Conservation (phyloP, 495 filamentous ascomycete genomes). For the Aspergillus wentii region DNA sequence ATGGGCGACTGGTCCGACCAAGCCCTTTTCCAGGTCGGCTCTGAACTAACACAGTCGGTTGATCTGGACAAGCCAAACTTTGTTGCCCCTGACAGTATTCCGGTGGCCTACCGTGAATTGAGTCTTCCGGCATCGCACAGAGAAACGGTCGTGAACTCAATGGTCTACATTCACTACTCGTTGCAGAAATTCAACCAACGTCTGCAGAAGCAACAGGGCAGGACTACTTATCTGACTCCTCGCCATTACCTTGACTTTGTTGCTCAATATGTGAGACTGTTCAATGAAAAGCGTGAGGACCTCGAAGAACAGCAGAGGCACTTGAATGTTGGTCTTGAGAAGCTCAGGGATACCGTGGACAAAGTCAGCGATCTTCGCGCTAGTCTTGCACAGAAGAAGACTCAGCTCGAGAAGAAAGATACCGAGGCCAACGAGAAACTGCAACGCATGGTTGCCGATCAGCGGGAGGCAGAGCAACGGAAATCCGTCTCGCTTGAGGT, state of each 20-base stretch:
- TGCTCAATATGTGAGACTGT: conserved; percentile 93
- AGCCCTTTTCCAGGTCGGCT: conserved; percentile 95
- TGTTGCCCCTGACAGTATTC: conserved; percentile 83
- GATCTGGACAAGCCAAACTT: conserved; percentile 88
- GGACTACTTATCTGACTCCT: conserved; percentile 87
- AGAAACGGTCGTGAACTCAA: conserved; percentile 88
- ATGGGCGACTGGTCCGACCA: conserved; percentile 99
- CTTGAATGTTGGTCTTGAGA: conserved; percentile 95
- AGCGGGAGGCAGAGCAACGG: conserved; percentile 90
- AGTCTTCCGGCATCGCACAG: conserved; percentile 80
- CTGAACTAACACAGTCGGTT: conserved; percentile 90
- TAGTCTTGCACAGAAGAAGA: conserved; percentile 90
- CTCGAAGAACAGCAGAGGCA: conserved; percentile 97
- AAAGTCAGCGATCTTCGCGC: conserved; percentile 89
- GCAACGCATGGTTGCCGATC: conserved; percentile 93
- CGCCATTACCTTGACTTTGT: conserved; percentile 98
- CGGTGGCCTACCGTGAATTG: conserved; percentile 83
- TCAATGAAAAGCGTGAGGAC: conserved; percentile 97
- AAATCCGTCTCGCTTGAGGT: conserved; percentile 84
- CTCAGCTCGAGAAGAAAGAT: conserved; percentile 87
- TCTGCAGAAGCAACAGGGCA: conserved; percentile 85
- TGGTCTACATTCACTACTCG: conserved; percentile 98
- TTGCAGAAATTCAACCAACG: conserved; percentile 84
- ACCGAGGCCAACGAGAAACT: conserved; percentile 95
- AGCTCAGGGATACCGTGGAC: conserved; percentile 94